Conservation (phyloP, 2,329 filamentous ascomycete genomes). For the Hirsutella rhossiliensis region DNA sequence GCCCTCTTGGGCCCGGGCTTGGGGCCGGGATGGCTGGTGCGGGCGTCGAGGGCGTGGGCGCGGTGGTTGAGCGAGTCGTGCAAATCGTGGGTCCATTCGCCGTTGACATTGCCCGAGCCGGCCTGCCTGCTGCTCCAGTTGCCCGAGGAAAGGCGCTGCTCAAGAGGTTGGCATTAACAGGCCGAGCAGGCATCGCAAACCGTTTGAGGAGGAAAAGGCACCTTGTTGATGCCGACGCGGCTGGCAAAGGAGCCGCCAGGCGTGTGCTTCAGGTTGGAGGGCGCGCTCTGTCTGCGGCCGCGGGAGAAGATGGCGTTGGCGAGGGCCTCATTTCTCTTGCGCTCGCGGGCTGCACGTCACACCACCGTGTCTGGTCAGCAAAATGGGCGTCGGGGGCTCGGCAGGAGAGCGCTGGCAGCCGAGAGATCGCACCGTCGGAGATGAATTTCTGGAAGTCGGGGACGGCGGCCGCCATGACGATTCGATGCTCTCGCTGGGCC, state of each 20-base stretch:
- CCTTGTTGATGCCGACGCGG: constrained; percentile 63
- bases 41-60: constrained; percentile 30
- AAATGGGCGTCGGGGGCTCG: too few species aligned
- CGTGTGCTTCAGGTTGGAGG: constrained; percentile 31
- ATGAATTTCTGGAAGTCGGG: constrained; percentile 44
- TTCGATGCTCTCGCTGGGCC: not conserved
- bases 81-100: constrained; percentile 62
- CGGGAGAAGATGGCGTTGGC: constrained; percentile 59
- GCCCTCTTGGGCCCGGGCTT: constrained; percentile 9
- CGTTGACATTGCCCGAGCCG: constrained; percentile 46
- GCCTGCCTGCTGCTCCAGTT: constrained; percentile 15
- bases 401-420: not conserved
- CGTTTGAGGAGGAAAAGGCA: constrained; percentile 16
- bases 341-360: constrained; percentile 41
- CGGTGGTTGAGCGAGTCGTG: constrained; percentile 34
- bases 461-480: constrained; percentile 29
- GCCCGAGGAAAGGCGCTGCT: constrained; percentile 16
- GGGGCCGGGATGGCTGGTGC: constrained; percentile 28
- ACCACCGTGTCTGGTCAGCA: not conserved
- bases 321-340: constrained; percentile 60
- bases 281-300: constrained; percentile 46
- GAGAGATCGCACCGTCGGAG: constrained; percentile 29
- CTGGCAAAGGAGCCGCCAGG: constrained; percentile 51
- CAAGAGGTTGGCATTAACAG: not conserved
- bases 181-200: not conserved